These are phyloP conservation scores for Cyberlindnera mrakii DNA, from an alignment of 805 yeast genomes.

Conservation along the genomic window DNA sequence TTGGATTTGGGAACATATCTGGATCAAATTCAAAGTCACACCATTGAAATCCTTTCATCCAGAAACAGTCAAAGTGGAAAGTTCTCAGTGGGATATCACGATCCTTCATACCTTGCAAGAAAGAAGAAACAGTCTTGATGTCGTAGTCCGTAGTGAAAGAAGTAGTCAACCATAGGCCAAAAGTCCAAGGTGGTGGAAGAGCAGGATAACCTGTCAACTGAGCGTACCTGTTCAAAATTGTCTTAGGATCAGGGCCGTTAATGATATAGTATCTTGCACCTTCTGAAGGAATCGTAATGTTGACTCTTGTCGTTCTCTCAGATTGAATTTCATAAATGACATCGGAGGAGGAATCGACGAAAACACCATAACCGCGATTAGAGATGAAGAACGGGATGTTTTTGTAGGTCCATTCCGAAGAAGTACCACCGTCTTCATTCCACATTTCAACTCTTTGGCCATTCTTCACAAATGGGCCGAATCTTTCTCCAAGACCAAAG, in stretches of 20 bases:
- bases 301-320: constrained; percentile 19
- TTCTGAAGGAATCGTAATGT: constrained; percentile 16
- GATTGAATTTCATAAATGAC: constrained; percentile 17
- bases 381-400: constrained; percentile 20
- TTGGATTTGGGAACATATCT: constrained; percentile 19
- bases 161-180: constrained; percentile 19
- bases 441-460: constrained; percentile 21
- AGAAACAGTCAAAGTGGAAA: constrained; percentile 20
- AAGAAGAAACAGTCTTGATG: constrained; percentile 15
- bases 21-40: constrained; percentile 21
- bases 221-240: constrained; percentile 17
- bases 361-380: constrained; percentile 19
- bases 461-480: constrained; percentile 20
- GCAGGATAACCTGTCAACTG: constrained; percentile 19
- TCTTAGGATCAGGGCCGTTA: constrained; percentile 20
- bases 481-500: constrained; percentile 21
- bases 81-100: constrained; percentile 18
- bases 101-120: constrained; percentile 20
- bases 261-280: constrained; percentile 18
- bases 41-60: constrained; percentile 22
- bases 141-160: constrained; percentile 21
- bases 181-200: constrained; percentile 20
- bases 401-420: constrained; percentile 19
- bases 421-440: constrained; percentile 22
- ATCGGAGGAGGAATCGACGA: constrained; percentile 16